A percentile compares a stretch with the other conserved stretches of the same genome.
These are phyloP conservation scores for Tranzscheliella williamsii DNA, from an alignment of 1,284 basidiomycete species.

Conservation along the genomic window DNA sequence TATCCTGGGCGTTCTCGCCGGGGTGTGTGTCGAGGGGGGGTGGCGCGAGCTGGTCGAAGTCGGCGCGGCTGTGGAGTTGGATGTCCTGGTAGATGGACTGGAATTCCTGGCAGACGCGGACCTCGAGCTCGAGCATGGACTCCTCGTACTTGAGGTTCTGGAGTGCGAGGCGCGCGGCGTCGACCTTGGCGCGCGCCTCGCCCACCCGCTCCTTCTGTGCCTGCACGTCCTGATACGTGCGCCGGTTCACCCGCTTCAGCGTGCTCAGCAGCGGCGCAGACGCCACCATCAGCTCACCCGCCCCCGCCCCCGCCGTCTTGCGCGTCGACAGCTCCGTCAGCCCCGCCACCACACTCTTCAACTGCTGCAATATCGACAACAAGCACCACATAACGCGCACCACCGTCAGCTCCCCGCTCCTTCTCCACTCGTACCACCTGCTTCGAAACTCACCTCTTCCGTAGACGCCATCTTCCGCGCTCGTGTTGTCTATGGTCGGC, in stretches of 20 bases:
- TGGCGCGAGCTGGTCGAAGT: constrained; percentile 4
- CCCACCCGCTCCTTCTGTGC: constrained; percentile 2
- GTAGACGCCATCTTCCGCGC: too few species aligned
- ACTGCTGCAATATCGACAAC: too few species aligned
- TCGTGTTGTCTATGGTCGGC: too few species aligned
- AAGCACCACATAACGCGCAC: too few species aligned
- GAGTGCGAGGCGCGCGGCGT: constrained; percentile 15
- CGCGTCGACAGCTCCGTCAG: background rate
- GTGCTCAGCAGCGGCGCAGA: background rate
- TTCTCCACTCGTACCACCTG: too few species aligned
- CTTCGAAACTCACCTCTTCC: too few species aligned
- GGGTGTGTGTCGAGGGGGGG: background rate
- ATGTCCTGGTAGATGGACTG: constrained; percentile 40
- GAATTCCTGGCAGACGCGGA: constrained; percentile 30
- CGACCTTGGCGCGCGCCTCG: constrained; percentile 26
- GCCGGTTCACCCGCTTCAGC: background rate
- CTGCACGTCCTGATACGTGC: background rate
- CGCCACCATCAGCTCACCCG: background rate
- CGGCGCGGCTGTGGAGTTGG: constrained; percentile 16
- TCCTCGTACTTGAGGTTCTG: constrained; percentile 42
- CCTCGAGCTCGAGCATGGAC: constrained; percentile 32
- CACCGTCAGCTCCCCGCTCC: too few species aligned
- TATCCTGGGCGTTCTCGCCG: constrained; percentile 2
- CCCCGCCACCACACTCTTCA: background rate
- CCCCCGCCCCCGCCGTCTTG: background rate